Percentiles rank a stretch among this genome's conserved stretches.
phyloP scores from a whole-genome alignment of 768 basidiomycete genomes.

The Lentinula boryana region DNA sequence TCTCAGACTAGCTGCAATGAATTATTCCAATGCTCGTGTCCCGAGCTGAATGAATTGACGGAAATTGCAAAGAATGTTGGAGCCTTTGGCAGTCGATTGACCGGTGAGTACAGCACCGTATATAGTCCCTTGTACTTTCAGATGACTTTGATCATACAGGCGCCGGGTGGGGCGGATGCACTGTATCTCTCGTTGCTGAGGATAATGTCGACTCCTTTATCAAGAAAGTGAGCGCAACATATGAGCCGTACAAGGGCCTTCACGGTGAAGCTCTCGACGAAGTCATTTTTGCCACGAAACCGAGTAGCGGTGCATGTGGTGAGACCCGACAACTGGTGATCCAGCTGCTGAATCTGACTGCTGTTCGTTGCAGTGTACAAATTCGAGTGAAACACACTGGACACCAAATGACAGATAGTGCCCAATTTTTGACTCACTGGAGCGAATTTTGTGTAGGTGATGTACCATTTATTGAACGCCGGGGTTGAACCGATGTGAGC shows the following conservation, averaged over 20 bases:
- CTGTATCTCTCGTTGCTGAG: constrained; percentile 74
- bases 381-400: background rate
- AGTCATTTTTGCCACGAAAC: constrained; percentile 78
- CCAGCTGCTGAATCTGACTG: background rate
- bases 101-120: constrained; percentile 40
- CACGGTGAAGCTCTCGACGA: constrained; percentile 53
- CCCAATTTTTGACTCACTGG: too few relatives aligned
- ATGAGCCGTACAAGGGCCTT: constrained; percentile 58
- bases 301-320: constrained; percentile 81
- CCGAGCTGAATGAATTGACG: constrained; percentile 70
- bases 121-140: background rate
- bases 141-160: constrained; percentile 31
- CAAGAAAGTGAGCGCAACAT: constrained; percentile 47
- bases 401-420: too few relatives aligned
- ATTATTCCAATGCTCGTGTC: constrained; percentile 75
- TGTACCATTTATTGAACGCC: too few relatives aligned
- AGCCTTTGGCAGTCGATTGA: constrained; percentile 78
- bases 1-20: constrained; percentile 66
- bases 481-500: too few relatives aligned
- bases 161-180: constrained; percentile 91
- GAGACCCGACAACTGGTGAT: constrained; percentile 20
- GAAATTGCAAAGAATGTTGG: constrained; percentile 61
- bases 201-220: constrained; percentile 60
- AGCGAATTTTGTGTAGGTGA: too few relatives aligned
- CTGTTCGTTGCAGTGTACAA: constrained; percentile 7